Base-by-base conservation (phyloP, 2,329 filamentous ascomycete species). In the Alternaria ventricosa region DNA sequence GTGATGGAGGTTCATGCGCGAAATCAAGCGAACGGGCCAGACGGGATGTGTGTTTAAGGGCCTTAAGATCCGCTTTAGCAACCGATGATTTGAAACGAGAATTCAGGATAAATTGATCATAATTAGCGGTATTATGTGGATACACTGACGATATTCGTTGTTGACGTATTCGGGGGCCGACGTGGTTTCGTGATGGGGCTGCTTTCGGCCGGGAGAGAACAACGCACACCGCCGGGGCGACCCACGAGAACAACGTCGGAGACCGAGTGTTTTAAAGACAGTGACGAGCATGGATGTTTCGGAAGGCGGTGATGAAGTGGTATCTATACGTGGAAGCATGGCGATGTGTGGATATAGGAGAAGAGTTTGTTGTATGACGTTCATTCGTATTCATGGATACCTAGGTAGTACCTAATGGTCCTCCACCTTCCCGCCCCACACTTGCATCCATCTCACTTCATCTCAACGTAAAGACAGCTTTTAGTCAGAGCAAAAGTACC, bases 371-470 rank as follows among this genome's bases (percentile, higher is more conserved):
- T 33, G 44, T 54, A 44, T 58, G n/a, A 64, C 45, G 28, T 53
- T 60, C 55, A 41, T 65, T 41, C 59, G 53, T 51, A 53, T 61
- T 65, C 58, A 25, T 62, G 30, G 20, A 51, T 61, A n/a, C n/a
- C n/a, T n/a, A n/a, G n/a, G n/a, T n/a, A 56, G 51, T 65, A 62
- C 59, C 62, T 50, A 60, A 36, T 55, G 49, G 25, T 60, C 41
- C 27, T 43, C 12, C 18, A 20, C 46, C 49, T 25, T 59, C 20
- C 33, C 53, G 15, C 41, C 45, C 36, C 25, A 12, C 36, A 41
- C 15, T 23, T 27, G 10, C 36, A 41, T 43, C 28, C 54, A 47
- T 43, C 54, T 44, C 46, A 45, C 46, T 20, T 41, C 50, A 23
- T 30, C 23, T 49, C 30, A 45, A 61, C 33, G 45, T 28, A 59